Conservation (phyloP, 2,329 filamentous ascomycete species). For the Microdochium trichocladiopsis region DNA sequence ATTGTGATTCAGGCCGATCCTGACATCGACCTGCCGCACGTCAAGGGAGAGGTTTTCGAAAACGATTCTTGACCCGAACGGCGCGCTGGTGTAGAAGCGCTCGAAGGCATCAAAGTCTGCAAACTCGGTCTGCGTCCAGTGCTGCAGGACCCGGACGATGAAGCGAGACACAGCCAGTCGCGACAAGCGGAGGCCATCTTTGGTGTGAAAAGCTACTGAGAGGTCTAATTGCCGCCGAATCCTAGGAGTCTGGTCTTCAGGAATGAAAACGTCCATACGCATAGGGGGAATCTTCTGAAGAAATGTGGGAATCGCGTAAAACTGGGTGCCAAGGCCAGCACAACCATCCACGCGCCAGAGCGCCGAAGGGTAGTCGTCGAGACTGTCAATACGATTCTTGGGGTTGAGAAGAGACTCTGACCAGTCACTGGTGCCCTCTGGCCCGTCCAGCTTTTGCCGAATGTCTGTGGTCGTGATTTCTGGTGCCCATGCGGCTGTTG, state of each 20-base stretch:
- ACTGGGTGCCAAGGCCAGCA: conserved; percentile 49
- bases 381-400: conserved; percentile 53
- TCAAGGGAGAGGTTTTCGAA: conserved; percentile 42
- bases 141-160: conserved; percentile 45
- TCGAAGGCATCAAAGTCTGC: conserved; percentile 18
- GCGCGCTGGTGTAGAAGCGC: conserved; percentile 34
- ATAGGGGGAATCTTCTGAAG: conserved; percentile 36
- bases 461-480: conserved; percentile 3
- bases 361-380: conserved; percentile 33
- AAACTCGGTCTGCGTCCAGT: conserved; percentile 35
- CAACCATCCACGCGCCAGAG: conserved; percentile 55
- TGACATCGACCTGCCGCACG: conserved; percentile 35
- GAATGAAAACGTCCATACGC: conserved; percentile 52
- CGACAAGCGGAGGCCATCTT: conserved; percentile 38
- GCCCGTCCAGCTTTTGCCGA: background rate
- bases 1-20: conserved; percentile 40
- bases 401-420: conserved; percentile 45
- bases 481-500: conserved; percentile 37
- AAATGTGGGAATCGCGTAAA: conserved; percentile 48
- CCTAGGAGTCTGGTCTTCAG: conserved; percentile 34
- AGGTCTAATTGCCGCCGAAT: conserved; percentile 41
- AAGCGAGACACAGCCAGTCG: conserved; percentile 44
- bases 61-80: conserved; percentile 52
- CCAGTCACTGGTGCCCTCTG: conserved; percentile 26
- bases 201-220: conserved; percentile 46